Evolutionary conservation across 208 protist genomes (phyloP).

Genomic region (Trypanosoma rangeli): DNA sequence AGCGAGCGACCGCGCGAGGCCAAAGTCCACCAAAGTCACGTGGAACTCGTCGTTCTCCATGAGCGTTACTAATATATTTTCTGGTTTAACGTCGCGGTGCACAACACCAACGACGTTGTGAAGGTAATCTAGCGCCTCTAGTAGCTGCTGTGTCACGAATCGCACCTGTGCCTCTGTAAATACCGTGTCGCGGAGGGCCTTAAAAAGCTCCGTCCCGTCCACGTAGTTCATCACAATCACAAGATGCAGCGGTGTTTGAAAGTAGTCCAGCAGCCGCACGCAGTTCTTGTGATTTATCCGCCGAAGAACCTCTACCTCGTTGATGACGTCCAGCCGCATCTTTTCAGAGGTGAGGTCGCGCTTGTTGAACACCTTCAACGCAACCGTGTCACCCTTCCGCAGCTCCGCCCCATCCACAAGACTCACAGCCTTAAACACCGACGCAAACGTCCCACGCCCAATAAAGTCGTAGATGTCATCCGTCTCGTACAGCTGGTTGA

Average conservation of each 20-base stretch:
- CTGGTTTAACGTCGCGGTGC: slow-evolving; percentile 88
- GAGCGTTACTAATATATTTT: slow-evolving; percentile 78
- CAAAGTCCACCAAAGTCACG: slow-evolving; percentile 86
- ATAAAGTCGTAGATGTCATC: slow-evolving; percentile 88
- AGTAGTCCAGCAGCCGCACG: slow-evolving; percentile 62
- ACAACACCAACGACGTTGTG: slow-evolving; percentile 74
- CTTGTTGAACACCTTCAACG: slow-evolving; percentile 86
- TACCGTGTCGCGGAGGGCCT: slow-evolving; percentile 46
- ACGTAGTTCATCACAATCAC: slow-evolving; percentile 88
- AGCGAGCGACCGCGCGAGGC: slow-evolving; percentile 50
- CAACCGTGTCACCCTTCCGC: slow-evolving; percentile 48
- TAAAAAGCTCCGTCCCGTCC: slow-evolving; percentile 76
- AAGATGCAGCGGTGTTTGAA: slow-evolving; percentile 76
- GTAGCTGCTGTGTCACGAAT: slow-evolving; percentile 71
- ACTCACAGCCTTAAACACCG: slow-evolving; percentile 74
- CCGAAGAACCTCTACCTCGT: slow-evolving; percentile 77
- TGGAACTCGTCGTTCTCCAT: slow-evolving; percentile 32
- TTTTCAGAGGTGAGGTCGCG: slow-evolving; percentile 66
- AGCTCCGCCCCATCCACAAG: slow-evolving; percentile 37
- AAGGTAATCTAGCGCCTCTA: slow-evolving; percentile 76
- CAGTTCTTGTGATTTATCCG: slow-evolving; percentile 69
- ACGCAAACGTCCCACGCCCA: slow-evolving; percentile 77
- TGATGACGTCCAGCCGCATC: slow-evolving; percentile 65
- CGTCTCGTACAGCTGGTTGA: slow-evolving; percentile 58
- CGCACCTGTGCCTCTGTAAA: slow-evolving; percentile 66